Conservation (phyloP, 2,329 filamentous ascomycete species). For the Colletotrichum sp. region DNA sequence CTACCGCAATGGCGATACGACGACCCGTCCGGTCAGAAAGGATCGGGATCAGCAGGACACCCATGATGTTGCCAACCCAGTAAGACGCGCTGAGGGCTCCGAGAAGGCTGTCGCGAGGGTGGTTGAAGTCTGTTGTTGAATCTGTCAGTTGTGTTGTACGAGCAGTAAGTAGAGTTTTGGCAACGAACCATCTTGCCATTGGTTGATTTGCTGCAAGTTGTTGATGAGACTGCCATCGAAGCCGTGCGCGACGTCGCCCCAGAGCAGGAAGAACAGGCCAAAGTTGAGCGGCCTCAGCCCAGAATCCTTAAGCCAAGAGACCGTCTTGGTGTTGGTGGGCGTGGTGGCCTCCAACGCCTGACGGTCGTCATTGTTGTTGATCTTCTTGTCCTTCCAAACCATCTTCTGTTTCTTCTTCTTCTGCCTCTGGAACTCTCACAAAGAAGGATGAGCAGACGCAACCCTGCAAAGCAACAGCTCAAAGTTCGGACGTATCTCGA, state of each 20-base stretch:
- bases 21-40: constrained; percentile 35
- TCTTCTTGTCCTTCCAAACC: constrained; percentile 2
- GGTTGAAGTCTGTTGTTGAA: constrained; percentile 28
- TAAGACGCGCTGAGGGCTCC: constrained; percentile 47
- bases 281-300: constrained; percentile 13
- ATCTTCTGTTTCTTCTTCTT: not conserved
- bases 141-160: not conserved
- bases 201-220: constrained; percentile 45
- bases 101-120: constrained; percentile 33
- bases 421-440: not conserved
- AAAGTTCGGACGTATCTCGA: not conserved
- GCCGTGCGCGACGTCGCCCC: constrained; percentile 46
- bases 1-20: constrained; percentile 32
- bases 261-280: constrained; percentile 34
- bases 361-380: constrained; percentile 4
- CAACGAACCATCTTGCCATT: constrained; percentile 41
- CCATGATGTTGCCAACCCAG: constrained; percentile 39
- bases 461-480: not conserved
- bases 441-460: not conserved
- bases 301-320: not conserved
- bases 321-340: constrained; percentile 3
- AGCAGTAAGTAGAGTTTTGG: not conserved
- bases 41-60: constrained; percentile 39
- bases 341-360: constrained; percentile 12
- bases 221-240: constrained; percentile 58